Conservation (phyloP, 495 filamentous ascomycete species). For the Zalerion maritima region DNA sequence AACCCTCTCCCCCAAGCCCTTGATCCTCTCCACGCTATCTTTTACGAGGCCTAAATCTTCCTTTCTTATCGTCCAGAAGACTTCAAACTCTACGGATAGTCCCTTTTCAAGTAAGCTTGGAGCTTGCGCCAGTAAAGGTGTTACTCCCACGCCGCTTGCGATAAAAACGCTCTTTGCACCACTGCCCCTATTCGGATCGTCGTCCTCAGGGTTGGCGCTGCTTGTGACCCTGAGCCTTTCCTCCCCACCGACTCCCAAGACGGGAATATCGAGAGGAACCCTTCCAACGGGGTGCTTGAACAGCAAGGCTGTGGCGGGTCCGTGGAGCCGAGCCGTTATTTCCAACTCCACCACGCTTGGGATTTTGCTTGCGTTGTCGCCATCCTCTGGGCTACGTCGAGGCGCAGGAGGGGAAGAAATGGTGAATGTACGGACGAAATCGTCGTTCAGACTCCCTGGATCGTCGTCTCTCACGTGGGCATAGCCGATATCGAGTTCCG, state of each 20-base stretch:
- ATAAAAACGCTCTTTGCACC: constrained; percentile 43
- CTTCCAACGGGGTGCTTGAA: constrained; percentile 40
- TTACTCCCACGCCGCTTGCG: constrained; percentile 70
- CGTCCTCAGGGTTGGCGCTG: constrained; percentile 3
- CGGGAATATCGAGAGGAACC: constrained; percentile 42
- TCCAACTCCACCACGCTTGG: constrained; percentile 41
- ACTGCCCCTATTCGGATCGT: constrained; percentile 9
- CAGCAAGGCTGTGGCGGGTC: constrained; percentile 49
- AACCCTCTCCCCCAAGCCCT: constrained; percentile 33
- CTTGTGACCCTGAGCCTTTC: constrained; percentile 19
- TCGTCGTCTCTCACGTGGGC: constrained; percentile 71
- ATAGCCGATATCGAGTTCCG: constrained; percentile 55
- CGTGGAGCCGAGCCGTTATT: constrained; percentile 53
- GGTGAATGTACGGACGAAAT: constrained; percentile 71
- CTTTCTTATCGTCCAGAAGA: constrained; percentile 53
- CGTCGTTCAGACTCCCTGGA: constrained; percentile 63
- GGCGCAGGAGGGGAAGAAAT: constrained; percentile 41
- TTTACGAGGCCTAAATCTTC: constrained; percentile 47
- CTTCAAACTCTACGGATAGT: constrained; percentile 17
- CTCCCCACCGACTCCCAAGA: constrained; percentile 60
- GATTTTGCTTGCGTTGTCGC: constrained; percentile 10
- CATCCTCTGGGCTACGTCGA: background rate
- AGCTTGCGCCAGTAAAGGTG: constrained; percentile 55
- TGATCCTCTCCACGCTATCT: constrained; percentile 40
- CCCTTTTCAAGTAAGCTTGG: constrained; percentile 24